Conservation (phyloP, 805 yeast genomes). For the Ogataea minuta region DNA sequence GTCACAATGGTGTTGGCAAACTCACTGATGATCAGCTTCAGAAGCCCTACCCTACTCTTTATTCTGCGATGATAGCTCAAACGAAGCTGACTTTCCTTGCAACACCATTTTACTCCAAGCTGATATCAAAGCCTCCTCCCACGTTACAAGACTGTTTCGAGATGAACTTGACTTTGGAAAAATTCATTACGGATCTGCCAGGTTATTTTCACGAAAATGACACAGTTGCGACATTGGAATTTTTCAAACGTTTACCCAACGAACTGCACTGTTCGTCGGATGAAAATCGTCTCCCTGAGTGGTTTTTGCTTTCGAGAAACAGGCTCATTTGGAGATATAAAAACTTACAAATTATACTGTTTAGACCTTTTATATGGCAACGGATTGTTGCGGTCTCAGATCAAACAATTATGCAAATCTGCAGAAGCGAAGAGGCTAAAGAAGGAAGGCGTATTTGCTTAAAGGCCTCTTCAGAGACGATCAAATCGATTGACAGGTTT, state of each 20-base stretch:
- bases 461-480: slow-evolving; percentile 51
- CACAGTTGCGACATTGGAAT: slow-evolving; percentile 26
- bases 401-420: slow-evolving; percentile 31
- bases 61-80: slow-evolving; percentile 57
- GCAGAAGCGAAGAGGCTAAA: slow-evolving; percentile 42
- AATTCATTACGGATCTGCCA: slow-evolving; percentile 44
- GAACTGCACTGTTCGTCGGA: slow-evolving; percentile 19
- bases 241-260: slow-evolving; percentile 25
- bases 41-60: slow-evolving; percentile 48
- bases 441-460: slow-evolving; percentile 51
- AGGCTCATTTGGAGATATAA: slow-evolving; percentile 59
- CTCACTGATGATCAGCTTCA: slow-evolving; percentile 25
- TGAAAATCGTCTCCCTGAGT: slow-evolving; percentile 37
- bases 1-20: slow-evolving; percentile 15
- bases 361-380: slow-evolving; percentile 58
- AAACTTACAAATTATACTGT: slow-evolving; percentile 52
- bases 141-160: slow-evolving; percentile 48
- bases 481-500: slow-evolving; percentile 46
- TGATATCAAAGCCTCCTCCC: slow-evolving; percentile 48
- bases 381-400: slow-evolving; percentile 41
- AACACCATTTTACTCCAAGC: slow-evolving; percentile 45
- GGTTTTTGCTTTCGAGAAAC: slow-evolving; percentile 54
- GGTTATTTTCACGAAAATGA: slow-evolving; percentile 44
- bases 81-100: slow-evolving; percentile 49
- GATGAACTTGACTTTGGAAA: slow-evolving; percentile 43